Conservation (phyloP, 805 yeast genomes). For the Sugiyamaella valdiviana region DNA sequence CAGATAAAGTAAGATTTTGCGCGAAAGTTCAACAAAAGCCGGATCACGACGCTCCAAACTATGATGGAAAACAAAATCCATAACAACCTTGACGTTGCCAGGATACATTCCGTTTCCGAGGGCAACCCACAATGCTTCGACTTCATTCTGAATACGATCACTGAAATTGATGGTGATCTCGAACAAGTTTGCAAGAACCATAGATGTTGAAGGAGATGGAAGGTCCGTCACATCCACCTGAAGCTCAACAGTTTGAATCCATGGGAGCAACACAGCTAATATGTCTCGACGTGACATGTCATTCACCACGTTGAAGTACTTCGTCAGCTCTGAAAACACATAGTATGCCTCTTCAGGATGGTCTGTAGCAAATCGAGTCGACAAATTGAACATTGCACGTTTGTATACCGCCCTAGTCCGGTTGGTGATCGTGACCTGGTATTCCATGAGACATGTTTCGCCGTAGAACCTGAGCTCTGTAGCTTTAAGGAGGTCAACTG, state of each 20-base stretch:
- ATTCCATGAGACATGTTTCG: slow-evolving; percentile 48
- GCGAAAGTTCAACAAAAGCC: slow-evolving; percentile 65
- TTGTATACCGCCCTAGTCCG: slow-evolving; percentile 78
- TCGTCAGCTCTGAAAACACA: slow-evolving; percentile 66
- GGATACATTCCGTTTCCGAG: slow-evolving; percentile 69
- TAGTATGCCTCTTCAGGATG: slow-evolving; percentile 55
- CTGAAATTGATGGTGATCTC: slow-evolving; percentile 80
- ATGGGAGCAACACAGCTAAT: slow-evolving; percentile 74
- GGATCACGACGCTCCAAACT: slow-evolving; percentile 68
- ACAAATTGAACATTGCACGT: slow-evolving; percentile 73
- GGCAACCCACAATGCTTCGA: slow-evolving; percentile 94
- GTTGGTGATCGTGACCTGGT: slow-evolving; percentile 65
- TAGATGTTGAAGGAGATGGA: slow-evolving; percentile 38
- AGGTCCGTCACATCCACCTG: slow-evolving; percentile 35
- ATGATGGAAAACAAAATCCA: slow-evolving; percentile 61
- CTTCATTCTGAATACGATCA: slow-evolving; percentile 70
- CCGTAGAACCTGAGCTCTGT: slow-evolving; percentile 58
- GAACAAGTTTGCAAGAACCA: slow-evolving; percentile 75
- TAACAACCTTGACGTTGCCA: slow-evolving; percentile 62
- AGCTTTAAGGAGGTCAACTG: slow-evolving; percentile 61
- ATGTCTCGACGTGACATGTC: slow-evolving; percentile 66
- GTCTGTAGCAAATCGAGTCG: slow-evolving; percentile 58
- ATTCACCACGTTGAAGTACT: slow-evolving; percentile 57
- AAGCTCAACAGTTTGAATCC: slow-evolving; percentile 82
- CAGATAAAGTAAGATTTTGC: slow-evolving; percentile 76